Evolutionary conservation across 345 rosid genomes (phyloP).

Genomic region (Eucalyptus curtisii): DNA sequence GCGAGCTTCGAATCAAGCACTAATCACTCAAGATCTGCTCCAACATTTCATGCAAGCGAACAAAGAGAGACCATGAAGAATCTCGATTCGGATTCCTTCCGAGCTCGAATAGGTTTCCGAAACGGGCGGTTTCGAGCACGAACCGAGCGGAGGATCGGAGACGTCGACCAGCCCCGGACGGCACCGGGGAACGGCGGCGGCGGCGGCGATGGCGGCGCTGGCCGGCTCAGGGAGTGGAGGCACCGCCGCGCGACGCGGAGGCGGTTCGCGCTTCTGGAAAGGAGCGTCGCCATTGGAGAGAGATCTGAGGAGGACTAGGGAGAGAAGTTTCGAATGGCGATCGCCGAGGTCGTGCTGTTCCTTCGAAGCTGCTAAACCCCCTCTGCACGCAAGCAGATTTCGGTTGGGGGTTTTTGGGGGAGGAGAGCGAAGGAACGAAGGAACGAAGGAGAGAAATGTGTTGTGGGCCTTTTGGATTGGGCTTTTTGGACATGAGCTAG

Average conservation of each 20-base stretch:
- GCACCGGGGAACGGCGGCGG: conserved; percentile 6
- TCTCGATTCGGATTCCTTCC: neutral
- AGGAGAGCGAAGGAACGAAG: neutral
- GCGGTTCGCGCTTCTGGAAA: conserved; percentile 23
- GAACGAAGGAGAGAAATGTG: neutral
- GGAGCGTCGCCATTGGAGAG: conserved; percentile 38
- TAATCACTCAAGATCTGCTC: neutral
- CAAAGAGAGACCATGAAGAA: neutral
- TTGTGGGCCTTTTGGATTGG: neutral
- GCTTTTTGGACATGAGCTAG: neutral
- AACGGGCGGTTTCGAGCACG: neutral
- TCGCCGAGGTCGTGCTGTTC: neutral
- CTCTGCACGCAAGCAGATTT: neutral
- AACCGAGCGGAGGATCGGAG: conserved; percentile 23
- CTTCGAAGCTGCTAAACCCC: neutral
- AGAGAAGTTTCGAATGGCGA: neutral
- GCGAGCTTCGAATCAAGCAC: neutral
- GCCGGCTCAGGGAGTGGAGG: conserved; percentile 1
- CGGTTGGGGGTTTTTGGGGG: neutral
- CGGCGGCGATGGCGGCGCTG: conserved; percentile 1
- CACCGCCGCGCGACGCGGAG: conserved; percentile 13
- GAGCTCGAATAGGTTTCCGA: neutral
- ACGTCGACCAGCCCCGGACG: conserved; percentile 1
- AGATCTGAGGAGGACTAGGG: neutral
- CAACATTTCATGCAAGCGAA: neutral